phyloP scores from a whole-genome alignment of 345 rosid genomes.

The Hibiscus mutabilis region DNA sequence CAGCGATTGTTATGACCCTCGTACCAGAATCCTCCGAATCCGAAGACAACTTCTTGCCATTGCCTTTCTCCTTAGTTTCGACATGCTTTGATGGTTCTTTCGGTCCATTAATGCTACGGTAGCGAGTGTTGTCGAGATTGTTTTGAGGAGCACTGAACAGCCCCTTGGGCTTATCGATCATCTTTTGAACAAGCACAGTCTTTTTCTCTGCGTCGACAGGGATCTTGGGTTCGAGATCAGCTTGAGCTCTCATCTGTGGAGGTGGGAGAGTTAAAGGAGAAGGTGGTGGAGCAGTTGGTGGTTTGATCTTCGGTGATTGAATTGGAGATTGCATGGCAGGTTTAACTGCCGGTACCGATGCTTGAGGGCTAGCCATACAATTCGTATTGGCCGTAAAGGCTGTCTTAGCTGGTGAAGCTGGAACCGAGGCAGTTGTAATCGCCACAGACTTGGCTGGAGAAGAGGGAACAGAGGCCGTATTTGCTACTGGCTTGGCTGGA shows the following conservation, averaged over 20 bases:
- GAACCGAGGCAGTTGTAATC: background rate
- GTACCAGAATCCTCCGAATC: slow-evolving; percentile 39
- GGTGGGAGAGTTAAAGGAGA: slow-evolving; percentile 75
- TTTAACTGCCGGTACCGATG: slow-evolving; percentile 15
- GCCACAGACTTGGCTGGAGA: background rate
- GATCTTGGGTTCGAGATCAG: slow-evolving; percentile 29
- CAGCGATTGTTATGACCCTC: slow-evolving; percentile 71
- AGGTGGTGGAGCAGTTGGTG: slow-evolving; percentile 46
- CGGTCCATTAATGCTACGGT: background rate
- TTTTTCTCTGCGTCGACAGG: slow-evolving; percentile 57
- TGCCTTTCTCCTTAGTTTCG: slow-evolving; percentile 18
- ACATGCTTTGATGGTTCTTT: slow-evolving; percentile 9
- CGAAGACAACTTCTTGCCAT: slow-evolving; percentile 28
- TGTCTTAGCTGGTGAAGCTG: background rate
- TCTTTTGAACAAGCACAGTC: slow-evolving; percentile 51
- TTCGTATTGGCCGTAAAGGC: slow-evolving; percentile 10
- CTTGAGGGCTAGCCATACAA: slow-evolving; percentile 13
- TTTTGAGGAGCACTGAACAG: slow-evolving; percentile 5
- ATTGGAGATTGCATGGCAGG: slow-evolving; percentile 29
- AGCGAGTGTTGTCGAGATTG: slow-evolving; percentile 7
- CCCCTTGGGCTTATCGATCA: slow-evolving; percentile 29
- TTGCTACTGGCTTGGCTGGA: background rate
- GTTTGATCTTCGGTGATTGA: slow-evolving; percentile 32
- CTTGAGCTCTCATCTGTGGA: slow-evolving; percentile 36
- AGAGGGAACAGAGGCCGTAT: background rate